phyloP scores from a whole-genome alignment of 371 early-diverging fungal genomes.

The Paramicrosporidium saccamoebae region DNA sequence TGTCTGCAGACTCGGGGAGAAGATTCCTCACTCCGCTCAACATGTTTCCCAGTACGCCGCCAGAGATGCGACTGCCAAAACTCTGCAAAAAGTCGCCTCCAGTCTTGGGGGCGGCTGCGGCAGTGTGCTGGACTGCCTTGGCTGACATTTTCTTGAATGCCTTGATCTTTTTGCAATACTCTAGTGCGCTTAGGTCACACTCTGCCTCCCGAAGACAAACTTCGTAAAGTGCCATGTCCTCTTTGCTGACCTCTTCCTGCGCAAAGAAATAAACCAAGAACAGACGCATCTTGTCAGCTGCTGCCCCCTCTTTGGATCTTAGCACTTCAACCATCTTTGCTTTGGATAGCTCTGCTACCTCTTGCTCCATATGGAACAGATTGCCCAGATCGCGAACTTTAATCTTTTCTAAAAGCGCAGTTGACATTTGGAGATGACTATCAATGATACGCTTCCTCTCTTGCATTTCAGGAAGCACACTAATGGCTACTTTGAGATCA shows the following conservation, averaged over 20 bases:
- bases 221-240: conserved; percentile 48
- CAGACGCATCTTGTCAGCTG: conserved; percentile 65
- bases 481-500: conserved; percentile 60
- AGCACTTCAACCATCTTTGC: conserved; percentile 30
- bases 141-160: conserved; percentile 9
- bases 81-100: conserved; percentile 19
- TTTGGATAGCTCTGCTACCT: conserved; percentile 25
- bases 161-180: conserved; percentile 35
- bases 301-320: conserved; percentile 34
- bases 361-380: conserved; percentile 77
- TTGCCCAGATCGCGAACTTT: conserved; percentile 80
- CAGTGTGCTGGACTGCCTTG: conserved; percentile 3
- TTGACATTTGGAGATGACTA: conserved; percentile 94
- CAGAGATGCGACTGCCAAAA: conserved; percentile 35
- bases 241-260: conserved; percentile 12
- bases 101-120: conserved; percentile 2
- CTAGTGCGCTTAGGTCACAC: conserved; percentile 26
- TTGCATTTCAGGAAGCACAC: conserved; percentile 73
- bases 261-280: conserved; percentile 49
- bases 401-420: conserved; percentile 54
- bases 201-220: conserved; percentile 31
- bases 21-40: conserved; percentile 79
- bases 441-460: conserved; percentile 78
- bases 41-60: conserved; percentile 33
- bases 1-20: conserved; percentile 49